phyloP scores from a whole-genome alignment of 2,329 filamentous ascomycete genomes.

The Diaporthe helianthi region DNA sequence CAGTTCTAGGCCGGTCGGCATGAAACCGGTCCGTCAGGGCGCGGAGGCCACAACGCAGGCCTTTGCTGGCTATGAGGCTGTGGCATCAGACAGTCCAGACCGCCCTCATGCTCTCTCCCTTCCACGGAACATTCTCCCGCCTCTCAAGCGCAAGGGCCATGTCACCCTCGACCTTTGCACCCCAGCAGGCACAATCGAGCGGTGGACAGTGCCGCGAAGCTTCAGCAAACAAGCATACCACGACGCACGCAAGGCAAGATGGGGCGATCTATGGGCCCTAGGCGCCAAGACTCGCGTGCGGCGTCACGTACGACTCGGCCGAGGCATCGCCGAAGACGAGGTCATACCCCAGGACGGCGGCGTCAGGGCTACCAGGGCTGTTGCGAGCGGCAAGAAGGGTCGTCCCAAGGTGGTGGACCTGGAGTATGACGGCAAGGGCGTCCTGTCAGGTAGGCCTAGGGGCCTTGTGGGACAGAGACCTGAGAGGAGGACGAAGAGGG shows the following conservation, averaged over 20 bases:
- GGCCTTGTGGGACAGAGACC: slow-evolving; percentile 39
- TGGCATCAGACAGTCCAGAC: slow-evolving; percentile 41
- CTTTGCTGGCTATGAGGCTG: slow-evolving; percentile 73
- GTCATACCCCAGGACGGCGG: slow-evolving; percentile 51
- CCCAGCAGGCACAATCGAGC: slow-evolving; percentile 81
- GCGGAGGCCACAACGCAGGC: slow-evolving; percentile 67
- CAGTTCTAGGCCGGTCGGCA: slow-evolving; percentile 39
- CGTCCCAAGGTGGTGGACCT: slow-evolving; percentile 49
- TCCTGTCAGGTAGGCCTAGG: slow-evolving; percentile 49
- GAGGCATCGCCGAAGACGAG: slow-evolving; percentile 41
- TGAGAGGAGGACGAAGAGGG: slow-evolving; percentile 52
- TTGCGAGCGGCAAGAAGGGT: slow-evolving; percentile 43
- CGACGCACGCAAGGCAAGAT: slow-evolving; percentile 86
- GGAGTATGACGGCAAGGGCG: slow-evolving; percentile 45
- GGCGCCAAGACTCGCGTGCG: slow-evolving; percentile 84
- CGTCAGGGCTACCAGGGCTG: slow-evolving; percentile 48
- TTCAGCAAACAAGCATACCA: slow-evolving; percentile 85
- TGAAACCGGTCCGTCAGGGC: slow-evolving; percentile 51
- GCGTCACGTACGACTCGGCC: slow-evolving; percentile 67
- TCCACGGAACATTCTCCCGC: slow-evolving; percentile 78
- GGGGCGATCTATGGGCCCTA: slow-evolving; percentile 96
- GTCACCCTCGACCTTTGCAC: slow-evolving; percentile 93
- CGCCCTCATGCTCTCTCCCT: slow-evolving; percentile 69
- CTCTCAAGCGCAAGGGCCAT: slow-evolving; percentile 87
- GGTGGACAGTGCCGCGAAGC: slow-evolving; percentile 89